Evolutionary conservation across 2,329 filamentous ascomycete genomes (phyloP), one percentile per base, ranked within the genome.

Genomic region (Aspergillus fijiensis): DNA sequence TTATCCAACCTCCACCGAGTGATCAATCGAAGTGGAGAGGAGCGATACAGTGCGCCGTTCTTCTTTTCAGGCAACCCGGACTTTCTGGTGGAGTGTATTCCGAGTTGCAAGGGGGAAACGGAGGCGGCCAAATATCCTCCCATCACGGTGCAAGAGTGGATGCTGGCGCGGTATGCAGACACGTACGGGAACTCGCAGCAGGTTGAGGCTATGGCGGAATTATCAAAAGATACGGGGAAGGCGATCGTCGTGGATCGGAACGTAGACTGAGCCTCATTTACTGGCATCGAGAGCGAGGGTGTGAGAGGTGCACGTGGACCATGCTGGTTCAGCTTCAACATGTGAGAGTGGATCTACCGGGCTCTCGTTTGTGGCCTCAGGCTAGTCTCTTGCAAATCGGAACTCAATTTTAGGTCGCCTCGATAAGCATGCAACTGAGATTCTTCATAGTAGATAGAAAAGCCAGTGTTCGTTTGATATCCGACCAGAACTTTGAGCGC

Each of bases 1-100:
- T 25, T 70, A 14, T 68, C 67, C 2, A 72, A 68, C 52, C 33
- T 72, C 19, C 71, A 73, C 47, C 67, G 70, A 0, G 71, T 73
- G 0, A 70, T 72, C 57, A 72, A 72, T 47, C 64, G 33, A 9
- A 68, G 59, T 52, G 67, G 67, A 0, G 56, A 61, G 12, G 69
- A 70, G 21, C 59, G 70, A 10, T 72, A 65, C 50, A 69, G 66
- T 19, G 62, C 72, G 5, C 68, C 69, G 2, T 73, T 71, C 31
- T 71, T 71, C 58, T 69, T 67, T 16, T 63, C 62, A 2, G 70
- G 70, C 0, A 71, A 71, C 45, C 66, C 65, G 11, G 67, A 72
- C 31, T 70, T 62, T 56, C 42, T 61, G 2, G 62, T 72, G 29
- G 55, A 62, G 11, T 72, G 70, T 57, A 51, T 72, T 33, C 62